These are phyloP conservation scores for Xylariomycetidae sp. DNA, from an alignment of 2,329 filamentous ascomycete species.

Conservation along the genomic window DNA sequence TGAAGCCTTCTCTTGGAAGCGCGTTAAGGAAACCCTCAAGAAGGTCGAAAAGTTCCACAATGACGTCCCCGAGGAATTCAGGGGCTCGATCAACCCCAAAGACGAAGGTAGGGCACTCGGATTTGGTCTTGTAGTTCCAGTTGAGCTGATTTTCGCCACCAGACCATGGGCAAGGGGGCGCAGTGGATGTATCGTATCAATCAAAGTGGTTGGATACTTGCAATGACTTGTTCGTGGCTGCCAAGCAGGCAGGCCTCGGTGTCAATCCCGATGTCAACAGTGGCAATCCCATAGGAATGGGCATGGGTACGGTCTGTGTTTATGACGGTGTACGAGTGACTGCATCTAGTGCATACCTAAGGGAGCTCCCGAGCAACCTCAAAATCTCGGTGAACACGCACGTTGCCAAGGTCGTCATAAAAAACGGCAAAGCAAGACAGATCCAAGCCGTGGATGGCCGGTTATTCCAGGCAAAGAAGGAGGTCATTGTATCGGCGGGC, in stretches of 20 bases:
- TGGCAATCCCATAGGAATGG: slow-evolving; percentile 15
- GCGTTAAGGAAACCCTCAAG: neutral
- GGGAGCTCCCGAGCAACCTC: slow-evolving; percentile 8
- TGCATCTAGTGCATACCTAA: slow-evolving; percentile 32
- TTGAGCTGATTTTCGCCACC: neutral
- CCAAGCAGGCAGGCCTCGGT: slow-evolving; percentile 9
- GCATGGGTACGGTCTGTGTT: slow-evolving; percentile 17
- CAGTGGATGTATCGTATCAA: slow-evolving; percentile 16
- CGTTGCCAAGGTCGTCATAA: slow-evolving; percentile 8
- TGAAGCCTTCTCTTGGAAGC: neutral
- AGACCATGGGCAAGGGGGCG: slow-evolving; percentile 16
- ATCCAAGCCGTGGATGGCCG: slow-evolving; percentile 8
- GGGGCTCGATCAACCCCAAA: slow-evolving; percentile 30
- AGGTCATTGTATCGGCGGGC: slow-evolving; percentile 22
- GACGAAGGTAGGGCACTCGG: slow-evolving; percentile 4
- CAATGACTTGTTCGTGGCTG: slow-evolving; percentile 9
- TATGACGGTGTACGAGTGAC: slow-evolving; percentile 32
- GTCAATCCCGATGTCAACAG: slow-evolving; percentile 15
- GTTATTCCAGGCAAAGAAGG: slow-evolving; percentile 11
- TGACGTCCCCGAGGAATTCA: slow-evolving; percentile 20
- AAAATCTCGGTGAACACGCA: slow-evolving; percentile 6
- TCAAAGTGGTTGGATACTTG: slow-evolving; percentile 10
- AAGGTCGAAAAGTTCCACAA: slow-evolving; percentile 39
- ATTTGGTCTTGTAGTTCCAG: neutral
- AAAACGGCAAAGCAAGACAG: slow-evolving; percentile 15